A percentile compares a stretch with the other conserved stretches of the same genome.
These are phyloP conservation scores for Dioszegia hungarica DNA, from an alignment of 768 basidiomycete genomes.

Conservation along the genomic window DNA sequence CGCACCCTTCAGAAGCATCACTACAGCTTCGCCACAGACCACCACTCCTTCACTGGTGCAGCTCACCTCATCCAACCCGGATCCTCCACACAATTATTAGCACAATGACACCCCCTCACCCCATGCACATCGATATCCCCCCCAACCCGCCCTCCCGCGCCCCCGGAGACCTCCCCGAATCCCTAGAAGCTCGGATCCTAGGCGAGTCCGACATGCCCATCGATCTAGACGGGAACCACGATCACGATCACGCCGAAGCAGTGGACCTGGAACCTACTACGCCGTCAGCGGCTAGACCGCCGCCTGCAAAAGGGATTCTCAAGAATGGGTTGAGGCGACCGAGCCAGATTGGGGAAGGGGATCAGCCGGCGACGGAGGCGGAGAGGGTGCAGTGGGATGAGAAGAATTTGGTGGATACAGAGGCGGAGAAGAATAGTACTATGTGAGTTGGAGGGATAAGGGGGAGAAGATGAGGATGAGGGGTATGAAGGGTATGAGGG, in stretches of 20 bases:
- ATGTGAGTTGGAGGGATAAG: slow-evolving; percentile 55
- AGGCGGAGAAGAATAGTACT: slow-evolving; percentile 87
- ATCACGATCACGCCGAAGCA: not conserved
- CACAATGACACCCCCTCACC: slow-evolving; percentile 29
- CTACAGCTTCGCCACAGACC: too few relatives aligned
- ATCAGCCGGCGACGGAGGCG: slow-evolving; percentile 6
- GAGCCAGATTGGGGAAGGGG: not conserved
- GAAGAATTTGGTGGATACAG: slow-evolving; percentile 83
- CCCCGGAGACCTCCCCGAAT: slow-evolving; percentile 15
- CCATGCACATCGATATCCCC: slow-evolving; percentile 39
- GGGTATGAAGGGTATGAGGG: not conserved
- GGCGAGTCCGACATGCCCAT: not conserved
- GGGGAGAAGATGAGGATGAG: not conserved
- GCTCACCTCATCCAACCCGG: slow-evolving; percentile 18
- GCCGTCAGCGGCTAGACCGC: slow-evolving; percentile 18
- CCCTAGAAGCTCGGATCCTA: slow-evolving; percentile 1
- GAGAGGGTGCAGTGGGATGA: slow-evolving; percentile 69
- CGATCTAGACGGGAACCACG: not conserved
- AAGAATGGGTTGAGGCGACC: slow-evolving; percentile 34
- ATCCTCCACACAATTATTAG: slow-evolving; percentile 18
- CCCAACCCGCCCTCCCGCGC: slow-evolving; percentile 7
- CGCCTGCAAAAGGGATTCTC: slow-evolving; percentile 35
- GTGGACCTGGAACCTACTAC: slow-evolving; percentile 1
- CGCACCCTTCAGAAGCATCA: not conserved
- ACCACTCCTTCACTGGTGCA: too few relatives aligned